Evolutionary conservation across 805 yeast species (phyloP), one percentile per base, ranked within the genome.

Genomic region (Yarrowia porcina): DNA sequence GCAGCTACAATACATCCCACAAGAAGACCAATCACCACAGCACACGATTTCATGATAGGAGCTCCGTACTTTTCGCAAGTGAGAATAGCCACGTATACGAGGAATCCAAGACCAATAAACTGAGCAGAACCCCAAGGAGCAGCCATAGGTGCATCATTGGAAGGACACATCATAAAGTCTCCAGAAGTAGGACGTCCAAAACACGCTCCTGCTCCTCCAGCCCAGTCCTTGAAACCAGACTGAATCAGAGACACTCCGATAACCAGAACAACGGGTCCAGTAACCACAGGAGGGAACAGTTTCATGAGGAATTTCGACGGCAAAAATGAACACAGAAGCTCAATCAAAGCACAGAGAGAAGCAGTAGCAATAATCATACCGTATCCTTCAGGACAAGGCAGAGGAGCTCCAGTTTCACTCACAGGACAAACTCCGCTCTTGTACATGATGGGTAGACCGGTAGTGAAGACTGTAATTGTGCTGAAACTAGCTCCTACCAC

Each of bases 1-100:
- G 96, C 96, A 36, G 94, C 96, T 52, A 91, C 94, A 65, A 91
- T 88, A 78, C 97, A 90, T 32, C 97, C 97, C 36, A 89, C 84
- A 27, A 92, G 76, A 64, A 91, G 78, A 36, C 97, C 97, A 39
- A 86, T 76, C 68, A 91, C 88, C 59, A 91, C 96, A 1, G 97
- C 94, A 81, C 97, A 90, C 1, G 96, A 88, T 72, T 88, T 90
- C 94, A 91, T 88, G 70, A 91, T 88, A 63, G 97, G 97, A 20
- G 97, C 84, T 27, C 97, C 97, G 81, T 88, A 91, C 72, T 84
- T 84, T 74, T 92, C 97, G 70, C 88, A 82, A 32, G 90, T 62
- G 63, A 91, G 80, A 70, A 92, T 90, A 6, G 89, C 78, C 27
- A 83, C 80, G 70, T 83, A 89, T 11, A 90, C 97, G 35, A 87